Percentiles rank a stretch among this genome's conserved stretches.
Evolutionary conservation across 306 rosid genomes (phyloP).

Genomic region (Trifolium repens): DNA sequence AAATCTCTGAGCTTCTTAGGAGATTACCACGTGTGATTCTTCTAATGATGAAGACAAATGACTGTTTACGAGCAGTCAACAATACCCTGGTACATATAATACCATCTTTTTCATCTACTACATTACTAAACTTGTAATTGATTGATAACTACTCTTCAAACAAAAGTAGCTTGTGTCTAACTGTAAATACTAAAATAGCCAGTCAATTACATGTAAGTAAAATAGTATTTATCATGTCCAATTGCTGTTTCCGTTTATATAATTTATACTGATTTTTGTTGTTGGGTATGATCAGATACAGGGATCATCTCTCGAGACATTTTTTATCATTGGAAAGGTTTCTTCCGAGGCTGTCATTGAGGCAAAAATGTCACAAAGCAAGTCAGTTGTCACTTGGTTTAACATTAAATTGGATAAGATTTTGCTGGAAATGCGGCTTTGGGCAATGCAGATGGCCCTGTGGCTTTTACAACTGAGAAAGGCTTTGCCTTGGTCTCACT

Average conservation of each 20-base stretch:
- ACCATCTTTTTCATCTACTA: slow-evolving; percentile 38
- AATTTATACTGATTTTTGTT: slow-evolving; percentile 11
- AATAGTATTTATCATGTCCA: slow-evolving; percentile 20
- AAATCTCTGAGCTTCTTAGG: slow-evolving; percentile 92
- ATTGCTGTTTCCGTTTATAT: slow-evolving; percentile 15
- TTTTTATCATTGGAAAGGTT: slow-evolving; percentile 80
- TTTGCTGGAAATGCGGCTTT: slow-evolving; percentile 70
- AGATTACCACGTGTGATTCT: slow-evolving; percentile 92
- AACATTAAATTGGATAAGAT: slow-evolving; percentile 61
- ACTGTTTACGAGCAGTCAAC: slow-evolving; percentile 91
- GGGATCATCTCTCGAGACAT: slow-evolving; percentile 87
- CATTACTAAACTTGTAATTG: slow-evolving; percentile 23
- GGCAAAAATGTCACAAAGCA: slow-evolving; percentile 64
- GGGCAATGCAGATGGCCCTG: slow-evolving; percentile 71
- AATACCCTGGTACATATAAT: slow-evolving; percentile 69
- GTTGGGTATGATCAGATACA: slow-evolving; percentile 62
- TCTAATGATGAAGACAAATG: slow-evolving; percentile 97
- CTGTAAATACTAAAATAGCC: slow-evolving; percentile 6
- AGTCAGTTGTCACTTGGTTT: slow-evolving; percentile 63
- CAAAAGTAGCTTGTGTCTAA: slow-evolving; percentile 35
- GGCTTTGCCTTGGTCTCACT: slow-evolving; percentile 55
- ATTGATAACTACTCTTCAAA: slow-evolving; percentile 33
- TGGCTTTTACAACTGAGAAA: slow-evolving; percentile 75
- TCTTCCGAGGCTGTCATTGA: slow-evolving; percentile 88
- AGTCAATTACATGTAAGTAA: neutral